Percentiles rank a stretch among this genome's conserved stretches.
These are phyloP conservation scores for Chaetomium cochliodes DNA, from an alignment of 495 filamentous ascomycete genomes.

Conservation along the genomic window DNA sequence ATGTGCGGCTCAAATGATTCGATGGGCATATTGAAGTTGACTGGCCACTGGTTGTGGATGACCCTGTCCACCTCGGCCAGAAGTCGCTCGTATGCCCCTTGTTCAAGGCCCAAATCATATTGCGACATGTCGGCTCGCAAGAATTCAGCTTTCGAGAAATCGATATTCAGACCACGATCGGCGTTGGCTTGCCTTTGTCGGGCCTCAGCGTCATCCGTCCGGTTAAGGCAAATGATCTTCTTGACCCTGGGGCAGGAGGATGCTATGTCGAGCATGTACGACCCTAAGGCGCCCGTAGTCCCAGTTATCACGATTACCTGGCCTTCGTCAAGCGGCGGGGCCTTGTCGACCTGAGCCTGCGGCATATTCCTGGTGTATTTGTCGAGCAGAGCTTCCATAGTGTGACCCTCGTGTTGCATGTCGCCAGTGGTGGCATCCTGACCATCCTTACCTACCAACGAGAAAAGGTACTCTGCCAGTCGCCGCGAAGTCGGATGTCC, in stretches of 20 bases:
- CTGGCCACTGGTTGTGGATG: conserved; percentile 64
- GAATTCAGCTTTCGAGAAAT: conserved; percentile 50
- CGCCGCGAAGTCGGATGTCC: conserved; percentile 39
- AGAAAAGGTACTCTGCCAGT: conserved; percentile 38
- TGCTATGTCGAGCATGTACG: conserved; percentile 53
- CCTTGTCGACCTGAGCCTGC: conserved; percentile 28
- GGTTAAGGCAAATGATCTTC: conserved; percentile 58
- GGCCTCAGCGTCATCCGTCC: conserved; percentile 40
- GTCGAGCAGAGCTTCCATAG: conserved; percentile 37
- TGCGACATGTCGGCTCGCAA: conserved; percentile 49
- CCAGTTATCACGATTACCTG: conserved; percentile 58
- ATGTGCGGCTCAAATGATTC: conserved; percentile 57
- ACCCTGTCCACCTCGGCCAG: conserved; percentile 46
- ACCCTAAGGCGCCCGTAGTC: conserved; percentile 59
- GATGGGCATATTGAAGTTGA: conserved; percentile 60
- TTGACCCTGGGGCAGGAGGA: conserved; percentile 39
- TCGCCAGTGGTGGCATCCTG: conserved; percentile 22
- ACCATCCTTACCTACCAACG: conserved; percentile 20
- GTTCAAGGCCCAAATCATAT: conserved; percentile 45
- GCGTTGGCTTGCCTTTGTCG: conserved; percentile 35
- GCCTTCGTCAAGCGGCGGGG: conserved; percentile 35
- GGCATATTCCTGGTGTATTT: conserved; percentile 44
- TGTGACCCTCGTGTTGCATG: conserved; percentile 29
- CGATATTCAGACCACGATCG: conserved; percentile 38
- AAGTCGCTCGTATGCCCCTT: conserved; percentile 41